phyloP scores from a whole-genome alignment of 768 basidiomycete genomes.

The Podaxis mareebaensis region DNA sequence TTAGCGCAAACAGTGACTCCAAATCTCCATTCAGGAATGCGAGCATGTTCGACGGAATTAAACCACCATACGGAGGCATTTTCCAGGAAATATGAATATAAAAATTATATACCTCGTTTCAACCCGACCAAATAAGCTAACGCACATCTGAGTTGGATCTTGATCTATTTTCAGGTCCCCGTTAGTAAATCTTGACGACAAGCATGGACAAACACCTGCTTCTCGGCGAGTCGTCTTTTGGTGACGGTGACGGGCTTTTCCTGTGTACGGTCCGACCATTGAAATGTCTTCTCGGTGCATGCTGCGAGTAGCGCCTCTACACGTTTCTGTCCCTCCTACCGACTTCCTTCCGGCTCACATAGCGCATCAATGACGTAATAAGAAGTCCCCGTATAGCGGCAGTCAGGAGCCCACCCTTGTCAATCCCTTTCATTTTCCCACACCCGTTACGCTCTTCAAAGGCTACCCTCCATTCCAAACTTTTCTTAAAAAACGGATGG shows the following conservation, averaged over 20 bases:
- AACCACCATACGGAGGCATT: slow-evolving; percentile 30
- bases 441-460: not conserved
- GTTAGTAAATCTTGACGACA: slow-evolving; percentile 19
- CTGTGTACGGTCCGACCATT: not conserved
- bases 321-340: not conserved
- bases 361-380: slow-evolving; percentile 23
- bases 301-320: not conserved
- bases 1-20: slow-evolving; percentile 22
- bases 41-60: slow-evolving; percentile 22
- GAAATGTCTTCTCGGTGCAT: not conserved
- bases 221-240: not conserved
- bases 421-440: slow-evolving; percentile 5
- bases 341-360: slow-evolving; percentile 8
- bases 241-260: not conserved
- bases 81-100: slow-evolving; percentile 24
- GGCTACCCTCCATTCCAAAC: slow-evolving; percentile 4
- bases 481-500: not conserved
- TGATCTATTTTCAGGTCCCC: slow-evolving; percentile 35
- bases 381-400: not conserved
- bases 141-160: slow-evolving; percentile 24
- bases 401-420: not conserved
- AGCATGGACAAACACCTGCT: slow-evolving; percentile 8
- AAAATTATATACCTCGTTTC: slow-evolving; percentile 40
- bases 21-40: slow-evolving; percentile 18
- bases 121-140: slow-evolving; percentile 38